These are phyloP conservation scores for Selenicereus undatus DNA, from an alignment of 148 eudicot species.

Conservation along the genomic window DNA sequence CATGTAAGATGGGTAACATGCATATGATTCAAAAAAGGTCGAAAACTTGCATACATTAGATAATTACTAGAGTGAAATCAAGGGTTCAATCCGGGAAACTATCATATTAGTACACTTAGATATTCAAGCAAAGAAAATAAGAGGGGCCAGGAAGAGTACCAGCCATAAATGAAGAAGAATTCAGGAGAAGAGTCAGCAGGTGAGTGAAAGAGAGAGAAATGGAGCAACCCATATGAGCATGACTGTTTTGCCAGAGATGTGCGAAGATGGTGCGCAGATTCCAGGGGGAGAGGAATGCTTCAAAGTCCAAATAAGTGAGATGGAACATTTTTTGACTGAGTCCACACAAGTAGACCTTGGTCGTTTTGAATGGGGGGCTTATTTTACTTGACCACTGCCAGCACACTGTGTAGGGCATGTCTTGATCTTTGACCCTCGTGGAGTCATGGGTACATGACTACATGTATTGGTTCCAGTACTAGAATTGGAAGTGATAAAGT, in stretches of 20 bases:
- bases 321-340: background rate
- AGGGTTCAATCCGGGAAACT: background rate
- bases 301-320: background rate
- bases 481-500: too few relatives aligned
- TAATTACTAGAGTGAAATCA: background rate
- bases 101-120: background rate
- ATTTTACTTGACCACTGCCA: too few relatives aligned
- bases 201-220: background rate
- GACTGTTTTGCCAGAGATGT: background rate
- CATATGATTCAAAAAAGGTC: too few relatives aligned
- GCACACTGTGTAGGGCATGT: too few relatives aligned
- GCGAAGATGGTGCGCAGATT: background rate
- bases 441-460: too few relatives aligned
- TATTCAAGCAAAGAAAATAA: background rate
- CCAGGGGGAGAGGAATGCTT: background rate
- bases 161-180: background rate
- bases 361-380: too few relatives aligned
- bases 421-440: too few relatives aligned
- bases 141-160: background rate
- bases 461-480: too few relatives aligned
- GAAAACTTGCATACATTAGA: background rate
- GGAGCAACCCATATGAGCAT: background rate
- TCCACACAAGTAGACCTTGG: too few relatives aligned
- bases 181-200: background rate
- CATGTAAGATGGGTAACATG: too few relatives aligned